phyloP scores from a whole-genome alignment of 257 asterid genomes.

The Capsicum chinense region DNA sequence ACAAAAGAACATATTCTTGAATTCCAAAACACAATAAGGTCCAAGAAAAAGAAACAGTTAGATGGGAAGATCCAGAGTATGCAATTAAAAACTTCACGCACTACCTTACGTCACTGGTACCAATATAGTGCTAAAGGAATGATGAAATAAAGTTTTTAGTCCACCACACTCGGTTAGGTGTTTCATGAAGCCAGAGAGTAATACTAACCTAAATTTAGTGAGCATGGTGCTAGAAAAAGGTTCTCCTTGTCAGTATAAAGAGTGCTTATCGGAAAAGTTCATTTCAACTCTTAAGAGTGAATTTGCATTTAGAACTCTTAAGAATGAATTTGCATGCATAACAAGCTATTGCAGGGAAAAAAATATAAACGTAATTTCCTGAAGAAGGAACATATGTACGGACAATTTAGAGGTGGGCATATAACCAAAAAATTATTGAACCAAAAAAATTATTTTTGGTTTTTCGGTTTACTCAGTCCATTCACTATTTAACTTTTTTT shows the following conservation, averaged over 20 bases:
- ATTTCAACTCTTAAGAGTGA: conserved; percentile 10
- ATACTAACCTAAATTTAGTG: background rate
- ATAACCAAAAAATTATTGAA: background rate
- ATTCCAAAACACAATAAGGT: background rate
- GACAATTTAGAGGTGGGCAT: background rate
- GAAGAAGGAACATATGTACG: background rate
- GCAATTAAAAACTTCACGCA: background rate
- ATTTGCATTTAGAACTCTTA: background rate
- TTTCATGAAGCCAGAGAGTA: background rate
- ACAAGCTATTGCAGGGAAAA: background rate
- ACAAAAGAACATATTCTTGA: conserved; percentile 38
- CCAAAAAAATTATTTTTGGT: background rate
- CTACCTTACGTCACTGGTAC: background rate
- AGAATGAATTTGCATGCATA: background rate
- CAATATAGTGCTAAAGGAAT: background rate
- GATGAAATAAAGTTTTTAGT: background rate
- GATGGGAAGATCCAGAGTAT: conserved; percentile 9
- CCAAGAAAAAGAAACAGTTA: background rate
- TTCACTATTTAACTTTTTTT: background rate
- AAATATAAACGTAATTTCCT: background rate
- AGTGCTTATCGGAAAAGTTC: background rate
- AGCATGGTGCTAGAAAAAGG: conserved; percentile 12
- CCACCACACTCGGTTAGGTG: background rate
- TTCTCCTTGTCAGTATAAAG: background rate
- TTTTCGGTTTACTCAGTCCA: background rate